A percentile compares a stretch with the other conserved stretches of the same genome.
Conservation (phyloP, 371 early-diverging fungal species). For the Gilbertella persicaria region DNA sequence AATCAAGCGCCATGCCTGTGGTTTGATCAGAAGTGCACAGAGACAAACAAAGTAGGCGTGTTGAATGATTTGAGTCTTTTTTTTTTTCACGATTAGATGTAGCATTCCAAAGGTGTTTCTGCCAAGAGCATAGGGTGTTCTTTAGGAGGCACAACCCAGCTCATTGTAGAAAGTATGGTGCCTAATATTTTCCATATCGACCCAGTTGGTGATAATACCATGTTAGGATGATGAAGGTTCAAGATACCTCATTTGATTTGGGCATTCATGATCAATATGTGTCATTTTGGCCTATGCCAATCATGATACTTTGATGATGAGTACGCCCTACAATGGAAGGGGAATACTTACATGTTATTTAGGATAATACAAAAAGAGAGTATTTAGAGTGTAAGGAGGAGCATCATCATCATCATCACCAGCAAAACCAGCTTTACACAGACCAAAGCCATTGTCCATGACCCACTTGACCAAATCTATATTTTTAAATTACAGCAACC, state of each 20-base stretch:
- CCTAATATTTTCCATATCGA: conserved; percentile 99
- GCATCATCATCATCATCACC: conserved; percentile 91
- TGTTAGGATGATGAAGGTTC: conserved; percentile 99
- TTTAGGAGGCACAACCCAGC: conserved; percentile 80
- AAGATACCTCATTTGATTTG: conserved; percentile 99
- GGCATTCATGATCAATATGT: conserved; percentile 99
- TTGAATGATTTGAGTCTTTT: conserved; percentile 99
- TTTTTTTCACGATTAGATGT: conserved; percentile 99
- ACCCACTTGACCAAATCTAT: no score
- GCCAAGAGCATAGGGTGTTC: conserved; percentile 99
- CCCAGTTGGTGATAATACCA: conserved; percentile 99
- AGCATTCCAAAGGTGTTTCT: conserved; percentile 99
- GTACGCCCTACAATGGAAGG: conserved; percentile 99
- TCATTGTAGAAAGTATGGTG: conserved; percentile 98
- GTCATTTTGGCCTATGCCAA: conserved; percentile 99
- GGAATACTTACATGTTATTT: conserved; percentile 78
- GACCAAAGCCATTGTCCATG: conserved; percentile 99
- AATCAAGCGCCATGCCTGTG: conserved; percentile 96
- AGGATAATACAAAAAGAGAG: no score
- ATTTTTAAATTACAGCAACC: no score
- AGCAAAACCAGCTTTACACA: conserved; percentile 99
- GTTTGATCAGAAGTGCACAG: conserved; percentile 99
- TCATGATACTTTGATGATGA: conserved; percentile 99
- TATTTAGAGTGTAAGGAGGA: no score
- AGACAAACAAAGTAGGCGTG: conserved; percentile 97